phyloP scores from a whole-genome alignment of 1,284 basidiomycete genomes.

The Mycosarcoma mackinlayi region DNA sequence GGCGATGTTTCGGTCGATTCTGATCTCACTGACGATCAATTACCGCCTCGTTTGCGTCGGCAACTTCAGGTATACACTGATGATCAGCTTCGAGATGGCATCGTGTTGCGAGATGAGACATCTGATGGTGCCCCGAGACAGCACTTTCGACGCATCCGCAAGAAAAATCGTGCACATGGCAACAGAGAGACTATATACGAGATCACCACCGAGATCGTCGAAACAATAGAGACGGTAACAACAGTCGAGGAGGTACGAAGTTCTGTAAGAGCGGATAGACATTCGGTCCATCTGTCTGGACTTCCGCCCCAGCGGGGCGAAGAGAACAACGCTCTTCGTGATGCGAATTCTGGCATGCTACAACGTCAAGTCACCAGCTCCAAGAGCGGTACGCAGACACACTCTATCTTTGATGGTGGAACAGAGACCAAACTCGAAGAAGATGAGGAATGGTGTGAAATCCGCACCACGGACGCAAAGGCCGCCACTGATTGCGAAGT shows the following conservation, averaged over 20 bases:
- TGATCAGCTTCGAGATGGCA: conserved; percentile 36
- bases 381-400: conserved; percentile 38
- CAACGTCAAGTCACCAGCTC: conserved; percentile 43
- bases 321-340: too few relatives aligned
- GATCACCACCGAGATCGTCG: conserved; percentile 69
- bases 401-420: conserved; percentile 42
- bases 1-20: conserved; percentile 56
- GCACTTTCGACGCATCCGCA: conserved; percentile 41
- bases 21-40: conserved; percentile 41
- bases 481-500: not conserved
- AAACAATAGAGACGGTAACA: conserved; percentile 63
- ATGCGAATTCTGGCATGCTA: conserved; percentile 1
- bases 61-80: conserved; percentile 31
- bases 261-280: not conserved
- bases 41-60: conserved; percentile 44
- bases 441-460: conserved; percentile 52
- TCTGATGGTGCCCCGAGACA: conserved; percentile 17
- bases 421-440: conserved; percentile 43
- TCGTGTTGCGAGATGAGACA: conserved; percentile 30
- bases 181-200: conserved; percentile 68
- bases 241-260: conserved; percentile 42
- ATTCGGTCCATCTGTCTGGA: not conserved
- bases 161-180: conserved; percentile 48
- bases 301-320: too few relatives aligned
- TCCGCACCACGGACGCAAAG: conserved; percentile 26